phyloP scores from a whole-genome alignment of 768 basidiomycete genomes.

The Boletus vinaceobasis region DNA sequence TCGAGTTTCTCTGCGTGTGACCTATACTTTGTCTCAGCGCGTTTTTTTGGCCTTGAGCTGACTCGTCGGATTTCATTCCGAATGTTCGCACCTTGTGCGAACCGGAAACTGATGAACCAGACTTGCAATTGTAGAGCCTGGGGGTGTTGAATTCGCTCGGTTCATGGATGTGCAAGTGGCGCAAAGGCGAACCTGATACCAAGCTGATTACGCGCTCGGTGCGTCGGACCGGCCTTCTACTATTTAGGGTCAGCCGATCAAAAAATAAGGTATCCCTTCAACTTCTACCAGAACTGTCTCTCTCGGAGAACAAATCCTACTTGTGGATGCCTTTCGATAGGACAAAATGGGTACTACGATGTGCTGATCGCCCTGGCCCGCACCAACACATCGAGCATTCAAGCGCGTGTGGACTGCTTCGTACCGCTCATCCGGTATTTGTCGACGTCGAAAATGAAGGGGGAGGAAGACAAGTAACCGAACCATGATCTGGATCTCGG shows the following conservation, averaged over 20 bases:
- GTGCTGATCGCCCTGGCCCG: too few relatives aligned
- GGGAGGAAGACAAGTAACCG: not conserved
- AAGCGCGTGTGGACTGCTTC: not conserved
- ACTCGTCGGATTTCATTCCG: not conserved
- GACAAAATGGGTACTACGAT: not conserved
- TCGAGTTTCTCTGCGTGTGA: not conserved
- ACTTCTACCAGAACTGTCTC: not conserved
- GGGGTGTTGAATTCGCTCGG: not conserved
- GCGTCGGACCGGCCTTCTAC: not conserved
- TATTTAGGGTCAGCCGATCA: not conserved
- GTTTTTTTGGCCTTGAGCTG: not conserved
- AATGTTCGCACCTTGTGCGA: not conserved
- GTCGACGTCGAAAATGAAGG: not conserved
- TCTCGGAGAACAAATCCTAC: not conserved
- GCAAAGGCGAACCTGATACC: not conserved
- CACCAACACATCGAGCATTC: not conserved
- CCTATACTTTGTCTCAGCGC: not conserved
- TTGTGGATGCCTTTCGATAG: not conserved
- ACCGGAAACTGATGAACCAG: not conserved
- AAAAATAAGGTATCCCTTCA: not conserved
- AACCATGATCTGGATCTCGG: conserved; percentile 4
- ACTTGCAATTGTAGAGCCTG: not conserved
- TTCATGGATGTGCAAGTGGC: not conserved
- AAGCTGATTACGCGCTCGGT: not conserved
- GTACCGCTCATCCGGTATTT: not conserved